A percentile compares a stretch with the other conserved stretches of the same genome.
phyloP scores from a whole-genome alignment of 768 basidiomycete genomes.

The Tephrocybe rancida region DNA sequence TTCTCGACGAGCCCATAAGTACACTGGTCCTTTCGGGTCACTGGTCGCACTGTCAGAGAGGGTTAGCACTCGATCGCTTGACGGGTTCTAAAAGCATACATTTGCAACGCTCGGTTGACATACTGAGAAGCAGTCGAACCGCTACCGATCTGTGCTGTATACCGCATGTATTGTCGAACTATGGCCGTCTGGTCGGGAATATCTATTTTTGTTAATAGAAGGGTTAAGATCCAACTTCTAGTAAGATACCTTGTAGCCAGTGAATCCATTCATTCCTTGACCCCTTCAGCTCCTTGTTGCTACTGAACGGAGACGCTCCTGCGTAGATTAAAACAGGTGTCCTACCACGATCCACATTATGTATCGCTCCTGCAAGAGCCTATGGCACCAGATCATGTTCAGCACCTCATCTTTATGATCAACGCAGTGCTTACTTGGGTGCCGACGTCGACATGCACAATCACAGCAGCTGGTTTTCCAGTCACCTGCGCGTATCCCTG shows the following conservation, averaged over 20 bases:
- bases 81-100: slow-evolving; percentile 38
- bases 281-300: slow-evolving; percentile 58
- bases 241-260: slow-evolving; percentile 61
- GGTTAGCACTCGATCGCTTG: neutral
- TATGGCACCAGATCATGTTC: slow-evolving; percentile 24
- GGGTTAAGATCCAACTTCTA: neutral
- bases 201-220: slow-evolving; percentile 37
- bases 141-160: slow-evolving; percentile 59
- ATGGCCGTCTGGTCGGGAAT: slow-evolving; percentile 72
- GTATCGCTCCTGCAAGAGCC: slow-evolving; percentile 71
- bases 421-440: slow-evolving; percentile 54
- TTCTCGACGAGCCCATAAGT: slow-evolving; percentile 75
- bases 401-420: neutral
- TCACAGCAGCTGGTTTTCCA: slow-evolving; percentile 69
- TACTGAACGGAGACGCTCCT: slow-evolving; percentile 65
- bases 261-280: slow-evolving; percentile 75
- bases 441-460: slow-evolving; percentile 75
- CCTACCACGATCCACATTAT: slow-evolving; percentile 66
- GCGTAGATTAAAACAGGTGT: slow-evolving; percentile 73
- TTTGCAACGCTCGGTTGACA: slow-evolving; percentile 63
- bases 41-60: slow-evolving; percentile 54
- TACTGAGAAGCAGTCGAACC: slow-evolving; percentile 52
- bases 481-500: slow-evolving; percentile 72
- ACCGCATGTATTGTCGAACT: slow-evolving; percentile 76
- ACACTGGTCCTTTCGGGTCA: slow-evolving; percentile 73